Conservation (phyloP, 1,139 yeast species). For the Eremothecium sinecaudum region DNA sequence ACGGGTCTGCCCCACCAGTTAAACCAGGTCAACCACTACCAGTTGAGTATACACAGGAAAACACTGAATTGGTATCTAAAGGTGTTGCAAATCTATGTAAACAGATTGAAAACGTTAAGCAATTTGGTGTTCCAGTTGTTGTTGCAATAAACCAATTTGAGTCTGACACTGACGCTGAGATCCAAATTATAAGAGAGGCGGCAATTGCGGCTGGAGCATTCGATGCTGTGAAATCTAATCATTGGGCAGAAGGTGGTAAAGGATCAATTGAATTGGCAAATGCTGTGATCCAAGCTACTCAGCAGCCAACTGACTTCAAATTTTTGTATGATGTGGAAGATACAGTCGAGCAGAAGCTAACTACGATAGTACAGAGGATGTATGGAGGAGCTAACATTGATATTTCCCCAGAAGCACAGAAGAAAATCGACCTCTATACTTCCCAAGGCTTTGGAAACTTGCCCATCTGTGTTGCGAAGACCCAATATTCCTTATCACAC, state of each 20-base stretch:
- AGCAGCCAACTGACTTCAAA: constrained; percentile 37
- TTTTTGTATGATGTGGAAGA: constrained; percentile 54
- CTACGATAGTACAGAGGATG: constrained; percentile 60
- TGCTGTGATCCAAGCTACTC: constrained; percentile 55
- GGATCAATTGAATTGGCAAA: constrained; percentile 65
- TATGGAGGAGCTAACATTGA: constrained; percentile 68
- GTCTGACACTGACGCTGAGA: constrained; percentile 61
- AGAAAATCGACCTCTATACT: constrained; percentile 57
- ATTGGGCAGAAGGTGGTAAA: constrained; percentile 74
- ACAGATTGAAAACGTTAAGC: constrained; percentile 61
- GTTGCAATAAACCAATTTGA: constrained; percentile 72
- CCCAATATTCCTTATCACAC: constrained; percentile 74
- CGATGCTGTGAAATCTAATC: constrained; percentile 66
- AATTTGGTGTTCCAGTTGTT: constrained; percentile 67
- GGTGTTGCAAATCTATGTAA: constrained; percentile 70
- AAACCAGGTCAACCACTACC: constrained; percentile 75
- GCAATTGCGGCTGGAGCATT: constrained; percentile 67
- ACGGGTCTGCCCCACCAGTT: constrained; percentile 79
- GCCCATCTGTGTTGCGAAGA: constrained; percentile 77
- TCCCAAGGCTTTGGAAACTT: constrained; percentile 63
- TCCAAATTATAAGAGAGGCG: constrained; percentile 51
- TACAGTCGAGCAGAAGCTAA: constrained; percentile 53
- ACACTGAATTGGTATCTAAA: constrained; percentile 50
- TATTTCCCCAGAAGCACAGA: constrained; percentile 55
- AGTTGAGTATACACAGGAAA: constrained; percentile 55